A percentile compares a stretch with the other conserved stretches of the same genome.
These are phyloP conservation scores for Eleusine indica DNA, from an alignment of 176 grass and related monocot genomes.

Conservation along the genomic window DNA sequence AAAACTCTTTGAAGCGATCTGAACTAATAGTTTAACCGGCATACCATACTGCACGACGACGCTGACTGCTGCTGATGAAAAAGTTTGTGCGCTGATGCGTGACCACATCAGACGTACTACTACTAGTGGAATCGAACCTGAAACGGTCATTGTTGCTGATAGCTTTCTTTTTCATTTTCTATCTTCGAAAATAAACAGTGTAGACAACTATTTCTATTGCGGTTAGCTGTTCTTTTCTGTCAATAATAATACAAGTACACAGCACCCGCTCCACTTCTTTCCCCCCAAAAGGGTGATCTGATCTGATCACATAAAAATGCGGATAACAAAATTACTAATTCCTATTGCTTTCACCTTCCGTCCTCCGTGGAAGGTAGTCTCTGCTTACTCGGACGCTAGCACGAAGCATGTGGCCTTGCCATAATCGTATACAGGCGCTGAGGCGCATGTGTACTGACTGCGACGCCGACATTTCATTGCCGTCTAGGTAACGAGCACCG, in stretches of 20 bases:
- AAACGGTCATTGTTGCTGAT: background rate
- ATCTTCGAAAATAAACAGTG: background rate
- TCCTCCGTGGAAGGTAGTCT: background rate
- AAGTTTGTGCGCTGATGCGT: background rate
- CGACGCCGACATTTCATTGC: background rate
- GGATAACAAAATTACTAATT: background rate
- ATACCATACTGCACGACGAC: background rate
- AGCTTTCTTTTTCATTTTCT: background rate
- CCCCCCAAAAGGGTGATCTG: background rate
- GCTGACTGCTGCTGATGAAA: too few species aligned
- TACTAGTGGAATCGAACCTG: background rate
- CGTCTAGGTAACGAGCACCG: background rate
- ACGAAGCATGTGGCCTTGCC: background rate
- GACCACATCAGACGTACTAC: background rate
- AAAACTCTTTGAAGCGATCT: background rate
- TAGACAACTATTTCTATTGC: background rate
- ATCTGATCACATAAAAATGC: too few species aligned
- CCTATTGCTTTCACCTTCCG: background rate
- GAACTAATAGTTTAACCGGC: background rate
- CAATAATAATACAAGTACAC: background rate
- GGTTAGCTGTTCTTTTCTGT: background rate
- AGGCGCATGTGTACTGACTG: background rate
- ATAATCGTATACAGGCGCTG: background rate
- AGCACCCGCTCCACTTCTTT: background rate
- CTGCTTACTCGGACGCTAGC: background rate